These are phyloP conservation scores for Ulota crispa DNA, from an alignment of 225 moss, liverwort and hornwort species.

Conservation along the genomic window DNA sequence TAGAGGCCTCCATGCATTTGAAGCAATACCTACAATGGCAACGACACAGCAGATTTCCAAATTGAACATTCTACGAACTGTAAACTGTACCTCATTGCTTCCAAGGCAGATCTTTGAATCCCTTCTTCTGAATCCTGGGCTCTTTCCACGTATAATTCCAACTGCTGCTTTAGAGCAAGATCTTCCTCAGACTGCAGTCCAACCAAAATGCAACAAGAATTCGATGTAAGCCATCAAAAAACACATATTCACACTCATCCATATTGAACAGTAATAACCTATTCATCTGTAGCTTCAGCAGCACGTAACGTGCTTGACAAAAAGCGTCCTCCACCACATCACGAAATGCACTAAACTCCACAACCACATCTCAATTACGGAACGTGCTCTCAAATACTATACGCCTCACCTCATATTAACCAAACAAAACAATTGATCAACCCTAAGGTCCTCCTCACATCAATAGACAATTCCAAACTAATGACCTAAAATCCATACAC, in stretches of 20 bases:
- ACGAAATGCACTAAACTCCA: slow-evolving; percentile 13
- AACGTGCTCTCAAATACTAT: neutral
- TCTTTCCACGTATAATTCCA: slow-evolving; percentile 98
- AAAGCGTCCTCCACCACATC: neutral
- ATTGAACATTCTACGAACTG: neutral
- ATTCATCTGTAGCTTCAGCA: neutral
- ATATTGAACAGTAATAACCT: neutral
- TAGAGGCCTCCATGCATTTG: neutral
- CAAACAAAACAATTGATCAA: neutral
- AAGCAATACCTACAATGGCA: neutral
- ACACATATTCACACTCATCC: neutral
- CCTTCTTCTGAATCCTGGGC: slow-evolving; percentile 83
- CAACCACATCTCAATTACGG: neutral
- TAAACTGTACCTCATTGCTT: slow-evolving; percentile 81
- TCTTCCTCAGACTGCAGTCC: slow-evolving; percentile 47
- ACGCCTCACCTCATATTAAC: slow-evolving; percentile 2
- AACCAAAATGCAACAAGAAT: slow-evolving; percentile 9
- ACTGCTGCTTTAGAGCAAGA: slow-evolving; percentile 88
- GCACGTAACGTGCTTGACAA: neutral
- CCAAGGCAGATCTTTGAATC: slow-evolving; percentile 84
- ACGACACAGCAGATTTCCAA: neutral
- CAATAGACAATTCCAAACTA: slow-evolving; percentile 7
- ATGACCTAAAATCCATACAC: neutral
- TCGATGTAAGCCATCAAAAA: neutral
- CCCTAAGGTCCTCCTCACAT: slow-evolving; percentile 21